Conservation (phyloP, 257 asterid species). For the Sherardia arvensis region DNA sequence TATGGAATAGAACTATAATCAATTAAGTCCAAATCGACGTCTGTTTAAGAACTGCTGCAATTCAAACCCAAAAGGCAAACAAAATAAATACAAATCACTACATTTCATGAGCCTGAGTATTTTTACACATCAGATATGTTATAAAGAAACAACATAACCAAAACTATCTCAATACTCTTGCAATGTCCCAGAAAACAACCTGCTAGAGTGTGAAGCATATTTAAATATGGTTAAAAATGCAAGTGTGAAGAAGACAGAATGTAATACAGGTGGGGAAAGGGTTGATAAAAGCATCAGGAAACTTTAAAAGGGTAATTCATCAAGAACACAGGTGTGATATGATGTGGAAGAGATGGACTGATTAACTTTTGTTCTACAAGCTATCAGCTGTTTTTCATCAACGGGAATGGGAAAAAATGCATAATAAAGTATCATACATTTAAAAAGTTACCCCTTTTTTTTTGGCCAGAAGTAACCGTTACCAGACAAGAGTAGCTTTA, state of each 20-base stretch:
- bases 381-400: background rate
- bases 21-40: constrained; percentile 51
- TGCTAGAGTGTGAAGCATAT: too few relatives aligned
- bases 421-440: background rate
- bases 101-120: background rate
- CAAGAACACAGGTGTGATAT: too few relatives aligned
- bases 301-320: too few relatives aligned
- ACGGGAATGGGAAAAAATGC: background rate
- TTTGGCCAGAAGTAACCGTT: too few relatives aligned
- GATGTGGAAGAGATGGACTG: too few relatives aligned
- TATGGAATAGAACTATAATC: too few relatives aligned
- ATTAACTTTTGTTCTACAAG: background rate
- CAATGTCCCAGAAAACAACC: too few relatives aligned
- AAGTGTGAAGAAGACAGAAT: background rate
- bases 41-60: background rate
- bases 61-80: background rate
- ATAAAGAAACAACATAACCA: background rate
- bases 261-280: too few relatives aligned
- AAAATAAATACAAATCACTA: background rate
- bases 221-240: too few relatives aligned
- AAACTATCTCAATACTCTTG: background rate
- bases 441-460: too few relatives aligned
- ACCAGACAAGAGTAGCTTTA: too few relatives aligned
- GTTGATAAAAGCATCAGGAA: too few relatives aligned
- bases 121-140: background rate